Conservation (phyloP, 495 filamentous ascomycete genomes). For the Aspergillus steynii region DNA sequence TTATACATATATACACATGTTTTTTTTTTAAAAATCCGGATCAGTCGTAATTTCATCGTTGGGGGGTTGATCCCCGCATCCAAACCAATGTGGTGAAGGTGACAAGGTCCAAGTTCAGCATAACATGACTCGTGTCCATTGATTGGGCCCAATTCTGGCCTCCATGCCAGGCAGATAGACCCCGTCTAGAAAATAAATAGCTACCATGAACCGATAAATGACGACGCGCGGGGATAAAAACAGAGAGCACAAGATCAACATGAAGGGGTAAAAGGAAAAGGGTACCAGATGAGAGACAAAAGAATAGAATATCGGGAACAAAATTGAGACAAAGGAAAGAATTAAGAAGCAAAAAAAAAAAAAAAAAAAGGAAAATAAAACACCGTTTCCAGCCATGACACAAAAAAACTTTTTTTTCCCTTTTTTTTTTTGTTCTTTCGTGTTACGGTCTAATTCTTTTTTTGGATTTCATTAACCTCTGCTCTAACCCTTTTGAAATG, state of each 20-base stretch:
- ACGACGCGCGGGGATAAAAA: slow-evolving; percentile 7
- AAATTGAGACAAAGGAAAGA: slow-evolving; percentile 23
- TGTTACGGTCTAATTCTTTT: slow-evolving; percentile 5
- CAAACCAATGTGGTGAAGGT: neutral
- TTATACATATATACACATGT: neutral
- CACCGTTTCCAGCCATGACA: slow-evolving; percentile 30
- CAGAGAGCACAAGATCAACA: slow-evolving; percentile 2
- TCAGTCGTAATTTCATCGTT: neutral
- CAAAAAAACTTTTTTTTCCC: slow-evolving; percentile 23
- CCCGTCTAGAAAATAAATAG: slow-evolving; percentile 21
- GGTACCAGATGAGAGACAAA: slow-evolving; percentile 2
- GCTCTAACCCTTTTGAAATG: neutral
- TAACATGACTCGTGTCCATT: slow-evolving; percentile 44
- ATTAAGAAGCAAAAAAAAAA: slow-evolving; percentile 16
- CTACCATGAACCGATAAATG: slow-evolving; percentile 18
- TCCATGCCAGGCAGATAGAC: slow-evolving; percentile 12
- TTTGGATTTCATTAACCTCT: slow-evolving; percentile 1
- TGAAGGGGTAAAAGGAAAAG: slow-evolving; percentile 8
- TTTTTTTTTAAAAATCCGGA: neutral
- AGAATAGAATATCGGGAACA: slow-evolving; percentile 5
- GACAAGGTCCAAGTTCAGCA: slow-evolving; percentile 5
- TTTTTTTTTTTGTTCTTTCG: slow-evolving; percentile 11
- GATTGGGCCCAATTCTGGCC: slow-evolving; percentile 19
- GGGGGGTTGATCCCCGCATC: neutral
- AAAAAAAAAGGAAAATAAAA: slow-evolving; percentile 23